Conservation (phyloP, 345 rosid genomes). For the Balakata baccata region DNA sequence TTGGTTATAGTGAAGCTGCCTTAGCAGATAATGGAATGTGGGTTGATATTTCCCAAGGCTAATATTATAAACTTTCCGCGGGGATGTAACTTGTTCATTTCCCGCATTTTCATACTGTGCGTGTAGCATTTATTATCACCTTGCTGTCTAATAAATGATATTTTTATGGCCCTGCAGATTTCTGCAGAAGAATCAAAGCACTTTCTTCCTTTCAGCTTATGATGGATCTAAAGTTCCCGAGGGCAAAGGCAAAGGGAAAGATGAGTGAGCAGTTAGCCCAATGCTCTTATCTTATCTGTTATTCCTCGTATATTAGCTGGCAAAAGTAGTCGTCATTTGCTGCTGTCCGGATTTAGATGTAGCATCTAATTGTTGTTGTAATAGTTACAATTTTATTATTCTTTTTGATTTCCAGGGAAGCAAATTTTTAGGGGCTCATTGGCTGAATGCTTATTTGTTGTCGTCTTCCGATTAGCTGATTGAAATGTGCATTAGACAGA, state of each 20-base stretch:
- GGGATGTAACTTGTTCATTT: background rate
- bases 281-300: constrained; percentile 5
- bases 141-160: background rate
- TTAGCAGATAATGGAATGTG: background rate
- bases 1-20: background rate
- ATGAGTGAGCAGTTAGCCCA: constrained; percentile 35
- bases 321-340: background rate
- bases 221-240: constrained; percentile 55
- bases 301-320: constrained; percentile 1
- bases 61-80: background rate
- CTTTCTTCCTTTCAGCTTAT: constrained; percentile 66
- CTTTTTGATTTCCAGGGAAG: background rate
- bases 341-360: constrained; percentile 12
- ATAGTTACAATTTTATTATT: constrained; percentile 26
- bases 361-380: constrained; percentile 36
- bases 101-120: background rate
- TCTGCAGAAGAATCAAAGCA: constrained; percentile 87
- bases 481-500: constrained; percentile 1
- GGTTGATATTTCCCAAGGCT: background rate
- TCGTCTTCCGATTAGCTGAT: background rate
- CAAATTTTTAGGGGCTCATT: background rate
- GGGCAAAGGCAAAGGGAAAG: constrained; percentile 72
- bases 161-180: constrained; percentile 43
- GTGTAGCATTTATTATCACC: background rate
- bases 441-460: background rate